These are phyloP conservation scores for Mortierella sp. DNA, from an alignment of 371 early-diverging fungal genomes.

Conservation along the genomic window DNA sequence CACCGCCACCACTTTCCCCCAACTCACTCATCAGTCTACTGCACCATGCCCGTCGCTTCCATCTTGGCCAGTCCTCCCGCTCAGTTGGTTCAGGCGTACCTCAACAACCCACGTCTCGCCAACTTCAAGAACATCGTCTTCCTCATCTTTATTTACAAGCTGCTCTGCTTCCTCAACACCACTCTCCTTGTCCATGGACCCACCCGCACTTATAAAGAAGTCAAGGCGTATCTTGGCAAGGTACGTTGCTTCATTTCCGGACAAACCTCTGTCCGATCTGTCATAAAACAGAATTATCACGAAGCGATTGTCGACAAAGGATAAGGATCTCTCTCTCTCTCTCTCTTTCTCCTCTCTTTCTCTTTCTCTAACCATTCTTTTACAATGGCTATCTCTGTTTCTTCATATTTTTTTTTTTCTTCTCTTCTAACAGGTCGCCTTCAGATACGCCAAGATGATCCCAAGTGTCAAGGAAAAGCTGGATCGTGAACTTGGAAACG, in stretches of 20 bases:
- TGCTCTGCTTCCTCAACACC: conserved; percentile 63
- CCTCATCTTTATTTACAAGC: conserved; percentile 63
- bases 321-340: no score
- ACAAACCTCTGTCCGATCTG: neutral
- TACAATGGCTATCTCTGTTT: neutral
- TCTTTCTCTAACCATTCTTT: neutral
- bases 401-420: neutral
- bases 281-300: neutral
- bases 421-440: conserved; percentile 56
- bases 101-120: conserved; percentile 56
- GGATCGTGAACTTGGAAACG: conserved; percentile 71
- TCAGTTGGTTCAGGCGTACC: conserved; percentile 37
- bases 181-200: conserved; percentile 68
- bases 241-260: conserved; percentile 34
- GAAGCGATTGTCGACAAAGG: neutral
- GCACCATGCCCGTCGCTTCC: conserved; percentile 43
- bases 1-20: neutral
- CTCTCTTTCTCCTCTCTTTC: neutral
- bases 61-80: conserved; percentile 38
- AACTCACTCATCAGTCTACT: neutral
- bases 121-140: conserved; percentile 70
- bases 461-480: conserved; percentile 68
- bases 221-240: conserved; percentile 56
- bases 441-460: conserved; percentile 65
- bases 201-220: conserved; percentile 59